Evolutionary conservation across 2,329 filamentous ascomycete species (phyloP).

Genomic region (Sporothrix euskadiensis): DNA sequence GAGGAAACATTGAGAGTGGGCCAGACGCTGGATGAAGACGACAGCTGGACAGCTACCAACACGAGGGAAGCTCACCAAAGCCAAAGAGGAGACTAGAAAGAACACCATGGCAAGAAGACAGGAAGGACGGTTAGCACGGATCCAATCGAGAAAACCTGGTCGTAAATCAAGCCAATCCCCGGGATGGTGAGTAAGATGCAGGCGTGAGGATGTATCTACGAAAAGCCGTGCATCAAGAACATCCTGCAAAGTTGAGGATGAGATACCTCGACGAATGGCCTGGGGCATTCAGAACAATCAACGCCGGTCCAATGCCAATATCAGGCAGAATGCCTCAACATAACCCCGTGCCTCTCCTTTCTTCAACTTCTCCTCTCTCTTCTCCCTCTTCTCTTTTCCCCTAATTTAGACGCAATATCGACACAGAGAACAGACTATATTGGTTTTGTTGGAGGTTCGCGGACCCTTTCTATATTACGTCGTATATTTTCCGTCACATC

Average conservation of each 20-base stretch:
- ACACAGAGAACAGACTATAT: not conserved
- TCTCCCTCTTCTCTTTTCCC: not conserved
- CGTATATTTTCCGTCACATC: not conserved
- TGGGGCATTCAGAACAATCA: not conserved
- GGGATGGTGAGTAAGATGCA: not conserved
- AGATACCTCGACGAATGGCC: not conserved
- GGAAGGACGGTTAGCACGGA: not conserved
- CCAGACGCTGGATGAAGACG: not conserved
- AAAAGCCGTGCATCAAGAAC: not conserved
- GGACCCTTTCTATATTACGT: constrained; percentile 1
- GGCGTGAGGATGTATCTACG: not conserved
- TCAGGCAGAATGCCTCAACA: not conserved
- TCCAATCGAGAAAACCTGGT: constrained; percentile 1
- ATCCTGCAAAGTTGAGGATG: not conserved
- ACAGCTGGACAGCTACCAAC: not conserved
- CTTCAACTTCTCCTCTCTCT: not conserved
- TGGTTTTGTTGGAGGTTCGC: not conserved
- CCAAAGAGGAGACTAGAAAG: not conserved
- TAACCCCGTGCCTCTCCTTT: not conserved
- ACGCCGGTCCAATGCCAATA: not conserved
- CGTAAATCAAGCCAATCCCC: not conserved
- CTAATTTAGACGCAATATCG: not conserved
- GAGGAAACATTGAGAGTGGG: not conserved
- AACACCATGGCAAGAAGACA: not conserved
- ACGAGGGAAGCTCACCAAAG: not conserved